These are phyloP conservation scores for Stereocaulon alpinum DNA, from an alignment of 495 filamentous ascomycete genomes.

Conservation along the genomic window DNA sequence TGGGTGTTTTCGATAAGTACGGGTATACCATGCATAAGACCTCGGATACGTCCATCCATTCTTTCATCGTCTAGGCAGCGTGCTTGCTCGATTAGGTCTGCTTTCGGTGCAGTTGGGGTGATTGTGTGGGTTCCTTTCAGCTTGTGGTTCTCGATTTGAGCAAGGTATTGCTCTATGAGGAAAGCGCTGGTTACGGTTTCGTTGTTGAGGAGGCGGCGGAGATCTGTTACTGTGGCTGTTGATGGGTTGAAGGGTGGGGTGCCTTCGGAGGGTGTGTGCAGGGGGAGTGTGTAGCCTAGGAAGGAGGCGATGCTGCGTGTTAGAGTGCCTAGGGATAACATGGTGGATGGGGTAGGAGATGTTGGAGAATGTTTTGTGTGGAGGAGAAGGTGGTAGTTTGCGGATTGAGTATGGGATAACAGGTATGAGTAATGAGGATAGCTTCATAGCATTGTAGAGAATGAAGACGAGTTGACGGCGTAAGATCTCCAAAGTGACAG, in stretches of 20 bases:
- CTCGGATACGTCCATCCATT: neutral
- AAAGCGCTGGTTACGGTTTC: neutral
- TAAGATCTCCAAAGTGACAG: too few species aligned
- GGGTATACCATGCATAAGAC: too few species aligned
- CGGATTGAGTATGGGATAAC: too few species aligned
- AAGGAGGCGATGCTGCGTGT: neutral
- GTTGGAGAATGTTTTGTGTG: too few species aligned
- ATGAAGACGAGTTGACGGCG: too few species aligned
- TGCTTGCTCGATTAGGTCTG: neutral
- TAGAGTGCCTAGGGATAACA: neutral
- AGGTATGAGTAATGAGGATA: too few species aligned
- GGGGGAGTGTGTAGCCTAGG: neutral
- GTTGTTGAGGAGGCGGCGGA: neutral
- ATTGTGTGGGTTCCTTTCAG: neutral
- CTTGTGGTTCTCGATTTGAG: neutral
- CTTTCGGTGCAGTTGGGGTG: neutral
- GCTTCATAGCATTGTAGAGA: too few species aligned
- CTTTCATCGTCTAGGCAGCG: neutral
- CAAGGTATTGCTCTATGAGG: neutral
- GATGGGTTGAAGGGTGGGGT: neutral
- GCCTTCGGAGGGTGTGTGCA: neutral
- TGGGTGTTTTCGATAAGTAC: too few species aligned
- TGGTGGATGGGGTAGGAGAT: neutral
- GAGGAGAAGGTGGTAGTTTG: too few species aligned
- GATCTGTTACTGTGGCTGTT: neutral